A percentile compares a stretch with the other conserved stretches of the same genome.
Evolutionary conservation across 2,329 filamentous ascomycete genomes (phyloP).

Genomic region (Colletotrichum lentis): DNA sequence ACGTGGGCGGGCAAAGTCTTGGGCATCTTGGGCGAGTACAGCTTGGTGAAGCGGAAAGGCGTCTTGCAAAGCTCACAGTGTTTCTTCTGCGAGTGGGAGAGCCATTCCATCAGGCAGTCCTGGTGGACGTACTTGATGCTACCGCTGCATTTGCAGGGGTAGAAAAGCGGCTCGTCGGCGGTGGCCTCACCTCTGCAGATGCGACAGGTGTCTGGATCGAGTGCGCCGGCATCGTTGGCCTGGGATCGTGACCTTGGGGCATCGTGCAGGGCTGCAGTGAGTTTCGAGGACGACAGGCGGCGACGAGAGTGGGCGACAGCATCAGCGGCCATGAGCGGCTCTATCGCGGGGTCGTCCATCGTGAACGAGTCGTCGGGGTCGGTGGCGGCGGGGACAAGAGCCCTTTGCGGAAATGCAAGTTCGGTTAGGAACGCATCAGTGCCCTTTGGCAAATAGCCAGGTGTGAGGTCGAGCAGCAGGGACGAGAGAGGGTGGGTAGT

Average conservation of each 20-base stretch:
- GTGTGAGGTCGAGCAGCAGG: not conserved
- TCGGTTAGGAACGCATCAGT: slow-evolving; percentile 36
- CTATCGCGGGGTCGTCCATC: slow-evolving; percentile 42
- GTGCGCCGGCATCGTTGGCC: slow-evolving; percentile 33
- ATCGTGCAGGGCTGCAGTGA: slow-evolving; percentile 14
- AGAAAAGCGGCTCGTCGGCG: slow-evolving; percentile 85
- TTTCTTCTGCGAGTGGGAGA: slow-evolving; percentile 98
- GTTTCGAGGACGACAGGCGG: slow-evolving; percentile 37
- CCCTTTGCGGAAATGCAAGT: slow-evolving; percentile 18
- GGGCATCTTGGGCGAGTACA: slow-evolving; percentile 96
- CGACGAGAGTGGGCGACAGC: slow-evolving; percentile 43
- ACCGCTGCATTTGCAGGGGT: slow-evolving; percentile 98
- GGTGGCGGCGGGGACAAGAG: slow-evolving; percentile 18
- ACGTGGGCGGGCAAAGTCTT: slow-evolving; percentile 79
- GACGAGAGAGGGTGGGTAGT: not conserved
- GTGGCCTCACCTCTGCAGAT: slow-evolving; percentile 94
- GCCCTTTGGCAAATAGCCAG: not conserved
- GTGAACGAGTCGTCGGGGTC: slow-evolving; percentile 27
- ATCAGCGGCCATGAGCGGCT: slow-evolving; percentile 42
- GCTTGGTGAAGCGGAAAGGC: slow-evolving; percentile 95
- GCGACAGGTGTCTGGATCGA: slow-evolving; percentile 84
- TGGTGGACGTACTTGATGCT: slow-evolving; percentile 99
- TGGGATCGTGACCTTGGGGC: slow-evolving; percentile 23
- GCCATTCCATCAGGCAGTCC: slow-evolving; percentile 97
- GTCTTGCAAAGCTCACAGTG: slow-evolving; percentile 99